Evolutionary conservation across 257 asterid species (phyloP), one percentile per base, ranked within the genome.

Genomic region (Lycium barbarum): DNA sequence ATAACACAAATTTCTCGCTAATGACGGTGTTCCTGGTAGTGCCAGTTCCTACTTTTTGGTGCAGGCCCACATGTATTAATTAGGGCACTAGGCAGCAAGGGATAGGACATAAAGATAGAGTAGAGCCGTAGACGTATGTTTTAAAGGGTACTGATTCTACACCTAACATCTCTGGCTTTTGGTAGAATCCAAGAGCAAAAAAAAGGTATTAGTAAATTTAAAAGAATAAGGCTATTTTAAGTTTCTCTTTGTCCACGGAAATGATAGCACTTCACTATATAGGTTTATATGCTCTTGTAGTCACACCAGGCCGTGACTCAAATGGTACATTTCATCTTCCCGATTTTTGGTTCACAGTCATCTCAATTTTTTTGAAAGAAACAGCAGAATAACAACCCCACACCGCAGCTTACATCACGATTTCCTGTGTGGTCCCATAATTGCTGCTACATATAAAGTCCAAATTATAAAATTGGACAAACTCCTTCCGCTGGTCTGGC

Each of bases 401-500:
- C 82, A 26, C 55, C 55, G 12, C 9, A 51, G 45, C 10, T 40
- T 2, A 51, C 55, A 9, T 51, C 12, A 9, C 82, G 6, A 80
- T 85, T 78, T 83, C 81, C 63, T 65, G 94, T 65, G 94, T 90
- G 94, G 94, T 90, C 94, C 91, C 86, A 66, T 83, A 76, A 67
- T 73, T 67, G 84, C 81, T 88, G 65, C 10, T 88, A 66, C 84
- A 45, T 70, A 38, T 8, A 17, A 13, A 7, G 63, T 76, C 9
- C 26, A 76, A 26, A 76, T 15, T 8, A 70, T 22, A 78, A 71
- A 87, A 80, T 71, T 79, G 67, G 66, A 87, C 78, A 49, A 84
- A 54, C 14, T 33, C 73, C 40, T 14, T 43, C 13, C 38, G 72
- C 40, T 20, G 18, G 40, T 22, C 43, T 38, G 57, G 57, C 40